A percentile compares a stretch with the other conserved stretches of the same genome.
Conservation (phyloP, 192 early-diverging fungal genomes). For the Dispira simplex region DNA sequence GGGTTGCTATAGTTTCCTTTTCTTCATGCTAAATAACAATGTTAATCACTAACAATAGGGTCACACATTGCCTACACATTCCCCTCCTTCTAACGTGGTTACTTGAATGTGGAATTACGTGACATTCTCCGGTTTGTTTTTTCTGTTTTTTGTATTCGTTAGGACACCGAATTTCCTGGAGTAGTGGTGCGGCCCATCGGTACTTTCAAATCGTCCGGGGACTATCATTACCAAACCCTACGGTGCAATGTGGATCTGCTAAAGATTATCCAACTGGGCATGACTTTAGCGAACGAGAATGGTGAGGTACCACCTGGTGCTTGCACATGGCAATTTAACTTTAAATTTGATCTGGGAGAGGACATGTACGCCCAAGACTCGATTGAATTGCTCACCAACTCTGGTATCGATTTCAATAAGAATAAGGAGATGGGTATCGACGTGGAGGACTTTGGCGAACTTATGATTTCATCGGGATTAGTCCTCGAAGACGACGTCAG, state of each 20-base stretch:
- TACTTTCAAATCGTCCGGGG: constrained; percentile 82
- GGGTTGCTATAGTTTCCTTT: constrained; percentile 4
- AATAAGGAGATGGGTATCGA: constrained; percentile 95
- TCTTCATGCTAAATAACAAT: neutral
- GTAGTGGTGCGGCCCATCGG: constrained; percentile 98
- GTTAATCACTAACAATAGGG: no score
- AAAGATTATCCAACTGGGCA: constrained; percentile 96
- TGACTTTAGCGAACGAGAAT: constrained; percentile 77
- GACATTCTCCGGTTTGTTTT: neutral
- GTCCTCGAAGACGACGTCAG: constrained; percentile 88
- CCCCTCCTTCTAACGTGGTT: no score
- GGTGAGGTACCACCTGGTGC: constrained; percentile 74
- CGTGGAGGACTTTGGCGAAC: constrained; percentile 89
- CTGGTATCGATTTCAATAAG: constrained; percentile 95
- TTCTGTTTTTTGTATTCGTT: neutral
- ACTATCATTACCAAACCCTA: constrained; percentile 97
- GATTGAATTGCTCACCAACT: constrained; percentile 91
- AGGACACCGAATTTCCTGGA: constrained; percentile 99
- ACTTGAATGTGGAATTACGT: no score
- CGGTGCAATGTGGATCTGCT: constrained; percentile 96
- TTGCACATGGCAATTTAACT: constrained; percentile 99
- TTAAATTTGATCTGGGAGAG: constrained; percentile 82
- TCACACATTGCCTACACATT: no score
- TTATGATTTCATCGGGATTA: constrained; percentile 92
- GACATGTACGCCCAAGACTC: constrained; percentile 99